Conservation (phyloP, 371 early-diverging fungal species). For the Zychaea mexicana region DNA sequence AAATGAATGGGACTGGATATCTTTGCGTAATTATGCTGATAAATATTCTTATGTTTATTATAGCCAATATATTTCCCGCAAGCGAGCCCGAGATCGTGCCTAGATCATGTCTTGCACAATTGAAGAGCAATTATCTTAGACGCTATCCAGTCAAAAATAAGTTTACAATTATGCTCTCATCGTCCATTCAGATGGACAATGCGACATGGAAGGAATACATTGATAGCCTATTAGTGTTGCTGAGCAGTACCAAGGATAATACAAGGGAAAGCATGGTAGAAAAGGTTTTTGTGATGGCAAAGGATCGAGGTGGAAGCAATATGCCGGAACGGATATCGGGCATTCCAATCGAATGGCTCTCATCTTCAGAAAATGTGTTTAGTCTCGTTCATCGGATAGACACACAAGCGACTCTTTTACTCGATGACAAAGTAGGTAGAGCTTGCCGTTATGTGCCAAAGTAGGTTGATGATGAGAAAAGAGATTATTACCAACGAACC, state of each 20-base stretch:
- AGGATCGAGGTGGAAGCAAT: background rate
- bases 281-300: background rate
- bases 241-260: background rate
- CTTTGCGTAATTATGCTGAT: no score
- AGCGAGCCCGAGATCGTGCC: background rate
- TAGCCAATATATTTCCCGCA: background rate
- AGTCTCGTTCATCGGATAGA: background rate
- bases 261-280: background rate
- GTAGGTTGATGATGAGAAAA: no score
- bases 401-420: background rate
- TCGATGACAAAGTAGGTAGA: background rate
- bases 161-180: conserved; percentile 20
- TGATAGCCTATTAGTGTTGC: background rate
- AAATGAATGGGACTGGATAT: no score
- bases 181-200: background rate
- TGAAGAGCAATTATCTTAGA: conserved; percentile 14
- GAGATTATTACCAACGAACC: no score
- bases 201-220: background rate
- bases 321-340: background rate
- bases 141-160: conserved; percentile 15
- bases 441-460: no score
- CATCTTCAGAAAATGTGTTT: background rate
- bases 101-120: background rate
- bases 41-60: background rate
- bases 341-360: background rate